Conservation (phyloP, 2,329 filamentous ascomycete genomes). For the Ploettnerulaceae sp. region DNA sequence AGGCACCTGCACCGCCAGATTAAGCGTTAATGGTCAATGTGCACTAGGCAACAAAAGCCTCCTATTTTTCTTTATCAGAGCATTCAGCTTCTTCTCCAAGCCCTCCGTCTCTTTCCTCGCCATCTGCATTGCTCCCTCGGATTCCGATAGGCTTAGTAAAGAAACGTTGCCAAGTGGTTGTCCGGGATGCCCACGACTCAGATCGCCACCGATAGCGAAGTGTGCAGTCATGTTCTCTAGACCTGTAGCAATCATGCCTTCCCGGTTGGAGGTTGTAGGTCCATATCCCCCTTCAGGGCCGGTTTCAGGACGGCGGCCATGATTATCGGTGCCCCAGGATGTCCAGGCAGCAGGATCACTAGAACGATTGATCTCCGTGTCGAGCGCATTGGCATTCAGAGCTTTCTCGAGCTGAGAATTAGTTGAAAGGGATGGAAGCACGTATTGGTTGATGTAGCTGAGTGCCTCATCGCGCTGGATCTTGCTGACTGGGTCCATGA, state of each 20-base stretch:
- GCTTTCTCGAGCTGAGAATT: constrained; percentile 35
- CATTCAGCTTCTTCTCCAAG: constrained; percentile 57
- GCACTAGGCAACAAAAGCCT: constrained; percentile 43
- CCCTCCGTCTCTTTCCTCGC: constrained; percentile 57
- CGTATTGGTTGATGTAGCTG: constrained; percentile 65
- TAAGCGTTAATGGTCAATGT: constrained; percentile 27
- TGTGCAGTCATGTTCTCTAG: constrained; percentile 33
- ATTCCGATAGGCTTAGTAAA: constrained; percentile 58
- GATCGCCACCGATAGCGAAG: constrained; percentile 30
- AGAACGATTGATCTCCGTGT: constrained; percentile 29
- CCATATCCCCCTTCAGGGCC: constrained; percentile 22
- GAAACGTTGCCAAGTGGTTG: constrained; percentile 33
- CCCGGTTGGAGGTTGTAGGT: constrained; percentile 17
- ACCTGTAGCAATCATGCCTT: constrained; percentile 30
- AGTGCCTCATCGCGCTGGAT: constrained; percentile 63
- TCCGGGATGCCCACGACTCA: constrained; percentile 21
- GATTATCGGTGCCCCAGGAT: constrained; percentile 26
- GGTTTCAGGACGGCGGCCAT: constrained; percentile 12
- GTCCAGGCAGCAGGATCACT: constrained; percentile 27
- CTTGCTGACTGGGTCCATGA: constrained; percentile 57
- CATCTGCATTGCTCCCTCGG: constrained; percentile 48
- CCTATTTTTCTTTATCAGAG: constrained; percentile 55
- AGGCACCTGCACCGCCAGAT: constrained; percentile 6
- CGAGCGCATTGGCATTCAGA: constrained; percentile 31
- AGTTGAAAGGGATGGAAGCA: constrained; percentile 45